Base-by-base conservation (phyloP, 2,329 filamentous ascomycete species). In the Curvularia hawaiiensis region DNA sequence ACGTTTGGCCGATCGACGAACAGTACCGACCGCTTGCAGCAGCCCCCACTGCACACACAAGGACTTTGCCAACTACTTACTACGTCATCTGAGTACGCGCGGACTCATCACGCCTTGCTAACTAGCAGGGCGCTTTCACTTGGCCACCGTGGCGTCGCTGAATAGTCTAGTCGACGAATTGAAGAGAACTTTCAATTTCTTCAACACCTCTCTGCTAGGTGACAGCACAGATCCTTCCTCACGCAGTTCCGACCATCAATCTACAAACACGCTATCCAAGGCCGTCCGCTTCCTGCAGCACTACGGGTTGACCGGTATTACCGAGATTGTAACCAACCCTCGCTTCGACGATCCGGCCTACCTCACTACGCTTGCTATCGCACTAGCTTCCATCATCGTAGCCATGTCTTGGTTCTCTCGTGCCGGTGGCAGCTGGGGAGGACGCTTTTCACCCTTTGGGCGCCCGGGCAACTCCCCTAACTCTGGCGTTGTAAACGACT, bases 401-500 rank as follows among this genome's bases (percentile, higher is more conserved):
- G 76, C 78, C 55, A 76, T 78, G 80, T 79, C 78, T 46, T 82
- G 80, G 80, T 77, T 78, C 48, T 80, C 79, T 24, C 79, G 79
- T 59, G 68, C 78, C 52, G 76, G 77, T 57, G 68, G 72, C 64
- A 64, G 63, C 55, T 77, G 78, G 67, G 72, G 77, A 43, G 79
- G 80, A 35, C 78, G 79, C 60, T 81, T 82, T 70, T 81, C 79
- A 24, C 80, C 80, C 16, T 82, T 83, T 64, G 78, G 79, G 14
- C 79, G 80, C 46, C 75, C 75, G 20, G 64, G 68, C 69, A 75
- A 57, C 59, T 75, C 62, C 59, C 74, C 66, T 22, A 70, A 66
- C 51, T 66, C 72, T 16, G 73, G 87, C 31, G 83, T 87, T 63
- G 87, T 93, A 58, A 90, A 86, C 66, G 89, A 92, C 65, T 85